Percentiles rank a stretch among this genome's conserved stretches.
These are phyloP conservation scores for Phytophthora macrochlamydospora DNA, from an alignment of 352 stramenopile species.

Conservation along the genomic window DNA sequence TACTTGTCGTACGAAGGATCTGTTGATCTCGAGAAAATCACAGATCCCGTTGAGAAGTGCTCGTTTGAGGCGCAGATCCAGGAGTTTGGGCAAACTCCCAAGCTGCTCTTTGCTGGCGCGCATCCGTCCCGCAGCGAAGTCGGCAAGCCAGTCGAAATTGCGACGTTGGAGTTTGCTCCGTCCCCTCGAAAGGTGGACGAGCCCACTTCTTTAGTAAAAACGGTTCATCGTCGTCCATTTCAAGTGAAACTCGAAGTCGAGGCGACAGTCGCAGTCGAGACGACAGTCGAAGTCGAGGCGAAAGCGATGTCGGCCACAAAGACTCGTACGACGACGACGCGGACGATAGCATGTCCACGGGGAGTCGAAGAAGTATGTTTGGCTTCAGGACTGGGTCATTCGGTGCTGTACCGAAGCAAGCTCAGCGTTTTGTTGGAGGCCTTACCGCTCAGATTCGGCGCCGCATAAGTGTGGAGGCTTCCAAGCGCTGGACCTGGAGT, in stretches of 20 bases:
- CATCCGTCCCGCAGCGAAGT: conserved; percentile 76
- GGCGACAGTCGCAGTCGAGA: conserved; percentile 6
- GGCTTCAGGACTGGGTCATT: conserved; percentile 67
- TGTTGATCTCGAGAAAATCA: conserved; percentile 85
- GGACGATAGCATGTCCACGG: conserved; percentile 27
- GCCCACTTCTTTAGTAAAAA: conserved; percentile 21
- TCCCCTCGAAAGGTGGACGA: conserved; percentile 39
- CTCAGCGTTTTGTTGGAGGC: conserved; percentile 73
- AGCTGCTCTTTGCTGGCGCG: conserved; percentile 66
- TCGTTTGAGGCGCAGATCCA: conserved; percentile 95
- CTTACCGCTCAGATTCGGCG: conserved; percentile 79
- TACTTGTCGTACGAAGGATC: conserved; percentile 90
- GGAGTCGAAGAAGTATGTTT: conserved; percentile 67
- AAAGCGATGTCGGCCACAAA: conserved; percentile 16
- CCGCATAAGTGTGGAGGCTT: conserved; percentile 72
- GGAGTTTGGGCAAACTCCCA: conserved; percentile 92
- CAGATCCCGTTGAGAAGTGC: conserved; percentile 92
- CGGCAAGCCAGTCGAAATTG: conserved; percentile 58
- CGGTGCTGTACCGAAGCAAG: conserved; percentile 70
- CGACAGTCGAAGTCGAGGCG: conserved; percentile 22
- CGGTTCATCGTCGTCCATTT: conserved; percentile 20
- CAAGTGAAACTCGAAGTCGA: conserved; percentile 24
- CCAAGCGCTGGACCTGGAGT: conserved; percentile 74
- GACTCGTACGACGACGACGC: conserved; percentile 31
- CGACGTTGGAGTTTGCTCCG: conserved; percentile 44